Evolutionary conservation across 2,329 filamentous ascomycete species (phyloP).

Genomic region (Fusarium buharicum): DNA sequence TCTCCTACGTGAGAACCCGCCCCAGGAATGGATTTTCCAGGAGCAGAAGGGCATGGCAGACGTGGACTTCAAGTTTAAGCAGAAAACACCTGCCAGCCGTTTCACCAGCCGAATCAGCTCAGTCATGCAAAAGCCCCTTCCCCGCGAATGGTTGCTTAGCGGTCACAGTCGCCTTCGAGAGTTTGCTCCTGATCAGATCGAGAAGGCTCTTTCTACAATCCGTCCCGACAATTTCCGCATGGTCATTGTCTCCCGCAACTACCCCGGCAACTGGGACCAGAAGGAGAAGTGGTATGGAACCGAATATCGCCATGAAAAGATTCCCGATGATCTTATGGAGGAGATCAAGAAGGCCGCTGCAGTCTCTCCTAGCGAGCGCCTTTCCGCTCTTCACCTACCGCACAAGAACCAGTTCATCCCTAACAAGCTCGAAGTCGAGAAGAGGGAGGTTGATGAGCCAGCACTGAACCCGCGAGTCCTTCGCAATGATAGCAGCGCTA

Average conservation of each 20-base stretch:
- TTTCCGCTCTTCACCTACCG: slow-evolving; percentile 82
- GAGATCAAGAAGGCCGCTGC: slow-evolving; percentile 74
- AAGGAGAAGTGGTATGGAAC: slow-evolving; percentile 99
- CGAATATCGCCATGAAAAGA: slow-evolving; percentile 85
- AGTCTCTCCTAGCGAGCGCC: slow-evolving; percentile 66
- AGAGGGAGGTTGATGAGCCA: slow-evolving; percentile 85
- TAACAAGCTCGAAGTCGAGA: slow-evolving; percentile 91
- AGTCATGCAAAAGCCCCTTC: slow-evolving; percentile 90
- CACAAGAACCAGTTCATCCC: slow-evolving; percentile 97
- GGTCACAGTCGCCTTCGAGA: slow-evolving; percentile 79
- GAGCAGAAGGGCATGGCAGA: slow-evolving; percentile 92
- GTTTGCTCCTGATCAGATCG: slow-evolving; percentile 83
- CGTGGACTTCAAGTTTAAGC: slow-evolving; percentile 93
- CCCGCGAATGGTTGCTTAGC: slow-evolving; percentile 88
- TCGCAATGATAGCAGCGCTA: slow-evolving; percentile 80
- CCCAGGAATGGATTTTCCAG: slow-evolving; percentile 92
- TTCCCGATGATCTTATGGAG: slow-evolving; percentile 78
- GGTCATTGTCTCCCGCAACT: slow-evolving; percentile 82
- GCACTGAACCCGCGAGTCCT: slow-evolving; percentile 81
- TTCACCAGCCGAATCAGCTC: slow-evolving; percentile 88
- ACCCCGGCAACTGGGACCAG: slow-evolving; percentile 83
- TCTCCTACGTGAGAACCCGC: slow-evolving; percentile 80
- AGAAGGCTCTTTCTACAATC: slow-evolving; percentile 76
- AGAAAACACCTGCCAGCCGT: slow-evolving; percentile 88
- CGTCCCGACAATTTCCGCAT: slow-evolving; percentile 91